Base-by-base conservation (phyloP, 2,329 filamentous ascomycete species). In the Lachnellula hyalina region DNA sequence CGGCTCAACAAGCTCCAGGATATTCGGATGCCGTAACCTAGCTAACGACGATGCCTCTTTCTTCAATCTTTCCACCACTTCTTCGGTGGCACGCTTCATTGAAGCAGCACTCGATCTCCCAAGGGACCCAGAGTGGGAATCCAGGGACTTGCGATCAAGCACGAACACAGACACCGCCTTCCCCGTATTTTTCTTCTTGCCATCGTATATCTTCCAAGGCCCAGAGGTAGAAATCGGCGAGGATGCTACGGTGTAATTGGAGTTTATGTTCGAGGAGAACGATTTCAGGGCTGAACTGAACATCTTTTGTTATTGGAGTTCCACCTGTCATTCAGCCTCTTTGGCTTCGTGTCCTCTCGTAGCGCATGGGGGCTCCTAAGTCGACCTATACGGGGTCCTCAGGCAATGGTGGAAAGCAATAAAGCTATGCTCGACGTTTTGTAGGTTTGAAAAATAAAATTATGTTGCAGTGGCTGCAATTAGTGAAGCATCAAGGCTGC, bases 191-290 rank as follows among this genome's bases (percentile, higher is more conserved):
- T 96, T 97, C 75, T 95, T 95, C 77, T 96, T 97, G 56, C 89
- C 92, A 75, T 96, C 92, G 79, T 93, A 93, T 67, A 99, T 94
- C 76, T 91, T 96, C 94, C 94, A 99, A 55, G 92, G 90, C 17
- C 94, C 94, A 15, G 92, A 89, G 51, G 84, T 84, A 50, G 90
- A 88, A n/a, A 84, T 86, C 11, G 88, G 82, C 56, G 83, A 84
- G 25, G 85, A 79, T 21, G 90, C 86, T 62, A 97, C 79, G 63
- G 87, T 84, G 74, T 99, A 99, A 75, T 96, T 95, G 69, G 87
- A 85, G 56, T 85, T 86, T 74, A 99, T 97, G 74, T 96, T 96
- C 65, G 82, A 93, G 61, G 86, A 87, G 71, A 97, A 93, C 61
- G 93, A 95, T 74, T 97, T 97, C 70, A 97, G 81, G 62, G 90